Evolutionary conservation across 2,329 filamentous ascomycete genomes (phyloP).

Genomic region (Cladosporium sp.): DNA sequence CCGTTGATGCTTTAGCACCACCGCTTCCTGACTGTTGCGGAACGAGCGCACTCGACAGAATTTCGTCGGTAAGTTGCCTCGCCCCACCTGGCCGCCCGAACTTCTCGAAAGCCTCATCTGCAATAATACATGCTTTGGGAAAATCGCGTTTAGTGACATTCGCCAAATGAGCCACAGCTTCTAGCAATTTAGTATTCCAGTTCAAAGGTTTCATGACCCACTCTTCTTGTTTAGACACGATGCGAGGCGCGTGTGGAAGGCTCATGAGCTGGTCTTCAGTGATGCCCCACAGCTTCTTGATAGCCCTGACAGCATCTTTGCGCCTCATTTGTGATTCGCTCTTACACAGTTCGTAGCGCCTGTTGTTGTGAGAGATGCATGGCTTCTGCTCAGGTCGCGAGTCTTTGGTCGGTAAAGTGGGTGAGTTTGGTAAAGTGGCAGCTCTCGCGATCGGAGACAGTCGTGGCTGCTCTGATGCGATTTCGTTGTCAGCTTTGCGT

Average conservation of each 20-base stretch:
- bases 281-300: not conserved
- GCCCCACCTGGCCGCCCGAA: not conserved
- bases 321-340: not conserved
- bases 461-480: not conserved
- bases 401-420: not conserved
- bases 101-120: not conserved
- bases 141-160: not conserved
- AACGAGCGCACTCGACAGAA: not conserved
- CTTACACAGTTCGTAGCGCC: not conserved
- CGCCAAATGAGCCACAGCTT: not conserved
- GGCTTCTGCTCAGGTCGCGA: not conserved
- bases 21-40: not conserved
- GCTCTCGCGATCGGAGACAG: not conserved
- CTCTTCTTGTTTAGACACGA: not conserved
- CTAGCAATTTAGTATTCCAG: slow-evolving; percentile 1
- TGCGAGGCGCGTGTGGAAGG: not conserved
- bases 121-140: not conserved
- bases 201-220: not conserved
- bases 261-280: not conserved
- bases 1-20: not conserved
- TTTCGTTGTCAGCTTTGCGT: not conserved
- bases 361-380: not conserved
- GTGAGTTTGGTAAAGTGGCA: not conserved
- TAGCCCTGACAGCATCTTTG: not conserved
- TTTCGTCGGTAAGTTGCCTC: not conserved